Base-by-base conservation (phyloP, 1,139 yeast genomes). In the Debaryomyces robertsiae region DNA sequence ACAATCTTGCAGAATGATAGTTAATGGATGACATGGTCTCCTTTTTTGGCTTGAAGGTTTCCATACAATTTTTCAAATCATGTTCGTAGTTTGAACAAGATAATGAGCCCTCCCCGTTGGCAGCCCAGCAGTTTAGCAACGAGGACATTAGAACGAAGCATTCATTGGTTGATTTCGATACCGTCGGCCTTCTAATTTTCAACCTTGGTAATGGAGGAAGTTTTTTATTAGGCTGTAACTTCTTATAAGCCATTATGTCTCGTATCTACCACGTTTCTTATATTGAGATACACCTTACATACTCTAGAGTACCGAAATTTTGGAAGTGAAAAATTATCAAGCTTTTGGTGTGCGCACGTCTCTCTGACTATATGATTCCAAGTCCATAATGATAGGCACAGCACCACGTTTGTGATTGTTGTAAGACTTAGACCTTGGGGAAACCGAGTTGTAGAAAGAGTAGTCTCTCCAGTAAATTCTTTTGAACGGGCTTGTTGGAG, bases 121-220 rank as follows among this genome's bases (percentile, higher is more conserved):
- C 87, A 3, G 97, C 95, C 98, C 98, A 91, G 65, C 98, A 91
- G 71, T 86, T 88, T 54, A 91, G 73, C 62, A 91, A 73, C 35
- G 88, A 84, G 5, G 94, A 82, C 93, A 91, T 86, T 49, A 85
- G 70, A 42, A 87, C 89, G 47, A 82, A 65, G 60, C 97, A 90
- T 46, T 87, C 82, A 50, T 86, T 82, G 63, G 66, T 81, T 64
- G 70, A 72, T 60, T 77, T 81, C 48, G 72, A 75, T 46, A 72
- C 66, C 27, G 75, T 72, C 23, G 87, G 82, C 49, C 79, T 81
- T 61, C 85, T 83, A 45, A 85, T 88, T 62, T 82, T 78, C 42
- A 88, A 72, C 57, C 85, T 73, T 30, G 90, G 91, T 48, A 88
- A 74, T 19, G 91, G 89, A 16, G 95, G 95, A 41, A 88, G 70